A percentile compares a stretch with the other conserved stretches of the same genome.
These are phyloP conservation scores for Hordeum vulgare DNA, from an alignment of 176 grass and related monocot genomes.

Conservation along the genomic window MorexV3_pseudomolecules_assembly NC_058518.1:91447137-91447636, in stretches of 20 bases:
- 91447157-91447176: neutral
- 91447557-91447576: neutral
- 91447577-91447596: neutral
- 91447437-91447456: neutral
- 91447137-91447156: slow-evolving; percentile 63
- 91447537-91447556: neutral
- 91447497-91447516: neutral
- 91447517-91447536: neutral
- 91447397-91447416: neutral
- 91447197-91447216: neutral
- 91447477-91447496: neutral
- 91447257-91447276: neutral
- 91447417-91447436: neutral
- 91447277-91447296: neutral
- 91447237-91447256: neutral
- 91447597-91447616: neutral
- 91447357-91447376: too few species aligned
- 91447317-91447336: neutral
- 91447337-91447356: too few species aligned
- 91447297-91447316: neutral
- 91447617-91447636: slow-evolving; percentile 4
- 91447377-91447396: neutral
- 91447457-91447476: neutral
- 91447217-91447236: neutral
- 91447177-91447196: neutral